phyloP scores from a whole-genome alignment of 106 monocot species.

The Allium sativum region DNA sequence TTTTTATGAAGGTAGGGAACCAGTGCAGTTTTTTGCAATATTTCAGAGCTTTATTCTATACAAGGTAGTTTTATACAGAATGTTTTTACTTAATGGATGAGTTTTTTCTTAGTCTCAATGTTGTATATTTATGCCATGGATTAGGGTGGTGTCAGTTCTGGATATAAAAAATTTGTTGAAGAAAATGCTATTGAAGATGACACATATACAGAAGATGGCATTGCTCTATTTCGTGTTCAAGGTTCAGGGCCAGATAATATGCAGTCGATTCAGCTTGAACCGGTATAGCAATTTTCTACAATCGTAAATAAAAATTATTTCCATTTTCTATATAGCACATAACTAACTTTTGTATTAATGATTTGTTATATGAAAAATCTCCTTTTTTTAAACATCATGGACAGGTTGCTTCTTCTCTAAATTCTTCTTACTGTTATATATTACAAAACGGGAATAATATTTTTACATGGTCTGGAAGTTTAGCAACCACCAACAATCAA shows the following conservation, averaged over 20 bases:
- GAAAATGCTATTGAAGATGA: conserved; percentile 53
- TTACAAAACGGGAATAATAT: conserved; percentile 69
- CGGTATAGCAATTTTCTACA: conserved; percentile 24
- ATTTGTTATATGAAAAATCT: background rate
- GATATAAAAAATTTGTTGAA: conserved; percentile 66
- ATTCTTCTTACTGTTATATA: conserved; percentile 97
- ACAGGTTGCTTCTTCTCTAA: conserved; percentile 90
- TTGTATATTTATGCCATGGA: background rate
- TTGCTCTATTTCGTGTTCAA: conserved; percentile 87
- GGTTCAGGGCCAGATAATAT: conserved; percentile 94
- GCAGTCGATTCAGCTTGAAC: conserved; percentile 96
- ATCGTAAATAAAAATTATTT: background rate
- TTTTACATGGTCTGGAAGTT: conserved; percentile 89
- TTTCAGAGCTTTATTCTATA: conserved; percentile 80
- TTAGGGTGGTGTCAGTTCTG: conserved; percentile 88
- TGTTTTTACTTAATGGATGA: too few species aligned
- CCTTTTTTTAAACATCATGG: conserved; percentile 5
- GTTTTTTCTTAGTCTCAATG: background rate
- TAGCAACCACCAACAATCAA: conserved; percentile 62
- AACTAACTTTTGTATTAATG: background rate
- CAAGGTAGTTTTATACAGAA: conserved; percentile 33
- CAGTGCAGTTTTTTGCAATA: conserved; percentile 75
- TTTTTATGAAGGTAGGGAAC: conserved; percentile 90
- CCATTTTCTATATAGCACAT: background rate
- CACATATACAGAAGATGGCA: conserved; percentile 69